Evolutionary conservation across 768 basidiomycete species (phyloP).

Genomic region (Fistulinella prunicolor): DNA sequence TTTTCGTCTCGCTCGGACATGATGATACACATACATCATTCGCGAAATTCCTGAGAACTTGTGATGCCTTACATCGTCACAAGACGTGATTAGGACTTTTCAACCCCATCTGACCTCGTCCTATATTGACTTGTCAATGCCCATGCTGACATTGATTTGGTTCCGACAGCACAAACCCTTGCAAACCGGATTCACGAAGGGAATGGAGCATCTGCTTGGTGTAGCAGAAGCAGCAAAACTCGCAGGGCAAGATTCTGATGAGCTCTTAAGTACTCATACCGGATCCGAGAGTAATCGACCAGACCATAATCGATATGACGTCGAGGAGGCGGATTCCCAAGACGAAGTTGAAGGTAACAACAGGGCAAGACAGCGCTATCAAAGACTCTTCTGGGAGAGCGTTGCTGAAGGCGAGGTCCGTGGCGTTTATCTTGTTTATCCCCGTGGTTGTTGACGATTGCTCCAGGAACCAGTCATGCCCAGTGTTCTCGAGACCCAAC

Average conservation of each 20-base stretch:
- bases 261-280: constrained; percentile 3
- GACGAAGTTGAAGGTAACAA: constrained; percentile 56
- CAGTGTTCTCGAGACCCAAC: constrained; percentile 48
- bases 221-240: constrained; percentile 36
- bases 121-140: constrained; percentile 1
- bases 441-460: background rate
- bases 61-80: constrained; percentile 62
- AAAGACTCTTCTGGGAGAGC: constrained; percentile 77
- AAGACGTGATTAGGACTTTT: constrained; percentile 58
- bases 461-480: constrained; percentile 63
- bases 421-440: constrained; percentile 8
- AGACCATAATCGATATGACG: constrained; percentile 39
- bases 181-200: constrained; percentile 75
- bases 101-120: constrained; percentile 65
- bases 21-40: constrained; percentile 67
- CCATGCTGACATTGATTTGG: background rate
- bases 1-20: background rate
- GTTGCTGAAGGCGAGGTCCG: constrained; percentile 66
- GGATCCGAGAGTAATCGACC: background rate
- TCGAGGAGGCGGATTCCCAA: constrained; percentile 58
- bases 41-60: constrained; percentile 59
- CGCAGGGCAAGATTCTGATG: constrained; percentile 1
- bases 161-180: constrained; percentile 52
- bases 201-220: constrained; percentile 80
- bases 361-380: constrained; percentile 59